Conservation (phyloP, 2,329 filamentous ascomycete genomes). For the Aspergillus chevalieri region DNA sequence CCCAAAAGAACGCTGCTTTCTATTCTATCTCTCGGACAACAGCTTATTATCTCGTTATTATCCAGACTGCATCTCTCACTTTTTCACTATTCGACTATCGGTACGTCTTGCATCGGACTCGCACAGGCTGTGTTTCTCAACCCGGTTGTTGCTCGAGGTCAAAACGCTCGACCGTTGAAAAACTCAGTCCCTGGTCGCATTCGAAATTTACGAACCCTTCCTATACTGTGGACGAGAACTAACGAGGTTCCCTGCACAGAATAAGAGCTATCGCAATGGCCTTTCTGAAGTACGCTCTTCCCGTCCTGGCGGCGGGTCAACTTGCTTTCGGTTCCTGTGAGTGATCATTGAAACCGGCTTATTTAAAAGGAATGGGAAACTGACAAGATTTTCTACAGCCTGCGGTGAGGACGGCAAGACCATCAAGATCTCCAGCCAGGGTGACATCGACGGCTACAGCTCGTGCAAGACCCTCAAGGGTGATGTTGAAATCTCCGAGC, state of each 20-base stretch:
- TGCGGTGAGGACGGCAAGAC: slow-evolving; percentile 18
- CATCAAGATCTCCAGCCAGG: slow-evolving; percentile 53
- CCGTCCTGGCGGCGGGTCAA: slow-evolving; percentile 50
- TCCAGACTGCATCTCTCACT: slow-evolving; percentile 4
- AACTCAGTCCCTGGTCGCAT: neutral
- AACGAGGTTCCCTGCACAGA: neutral
- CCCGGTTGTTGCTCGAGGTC: neutral
- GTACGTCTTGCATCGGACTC: slow-evolving; percentile 7
- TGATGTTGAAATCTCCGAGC: slow-evolving; percentile 58
- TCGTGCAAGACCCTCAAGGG: slow-evolving; percentile 65
- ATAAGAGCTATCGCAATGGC: slow-evolving; percentile 36
- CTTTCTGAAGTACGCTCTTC: slow-evolving; percentile 51
- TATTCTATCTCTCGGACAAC: neutral
- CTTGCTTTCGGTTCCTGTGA: slow-evolving; percentile 44
- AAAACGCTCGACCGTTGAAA: neutral
- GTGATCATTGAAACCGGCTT: slow-evolving; percentile 2
- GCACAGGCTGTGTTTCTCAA: neutral
- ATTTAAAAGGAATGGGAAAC: slow-evolving; percentile 3
- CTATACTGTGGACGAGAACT: neutral
- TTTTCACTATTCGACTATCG: slow-evolving; percentile 4
- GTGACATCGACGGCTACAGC: slow-evolving; percentile 57
- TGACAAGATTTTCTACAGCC: slow-evolving; percentile 8
- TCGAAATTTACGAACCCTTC: neutral
- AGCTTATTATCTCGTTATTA: neutral
- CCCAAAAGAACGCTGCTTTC: neutral